Percentiles rank a stretch among this genome's conserved stretches.
Evolutionary conservation across 2,329 filamentous ascomycete species (phyloP).

Genomic region (Alternaria triticina): DNA sequence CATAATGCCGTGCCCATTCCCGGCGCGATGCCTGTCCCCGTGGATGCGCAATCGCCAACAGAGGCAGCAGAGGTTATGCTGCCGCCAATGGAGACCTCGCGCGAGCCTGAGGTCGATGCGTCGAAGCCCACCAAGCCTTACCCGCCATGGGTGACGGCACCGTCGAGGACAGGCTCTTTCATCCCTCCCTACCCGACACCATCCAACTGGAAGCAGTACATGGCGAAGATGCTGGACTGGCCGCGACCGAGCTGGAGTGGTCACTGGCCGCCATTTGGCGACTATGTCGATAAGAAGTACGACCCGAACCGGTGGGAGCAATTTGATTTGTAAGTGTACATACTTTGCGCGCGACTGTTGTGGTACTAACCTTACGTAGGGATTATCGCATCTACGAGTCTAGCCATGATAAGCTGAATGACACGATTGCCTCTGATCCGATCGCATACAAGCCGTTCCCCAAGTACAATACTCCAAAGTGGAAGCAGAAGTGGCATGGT

Average conservation of each 20-base stretch:
- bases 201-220: conserved; percentile 43
- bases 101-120: not conserved
- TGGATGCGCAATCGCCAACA: not conserved
- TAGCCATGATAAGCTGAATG: conserved; percentile 40
- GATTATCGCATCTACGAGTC: conserved; percentile 50
- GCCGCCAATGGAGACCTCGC: conserved; percentile 8
- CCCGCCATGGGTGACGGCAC: conserved; percentile 35
- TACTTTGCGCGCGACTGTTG: not conserved
- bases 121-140: conserved; percentile 13
- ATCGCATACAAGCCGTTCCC: conserved; percentile 74
- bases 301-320: conserved; percentile 58
- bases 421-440: conserved; percentile 46
- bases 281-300: conserved; percentile 52
- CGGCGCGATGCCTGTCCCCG: conserved; percentile 1
- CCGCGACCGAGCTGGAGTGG: conserved; percentile 44
- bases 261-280: conserved; percentile 55
- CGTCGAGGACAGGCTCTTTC: conserved; percentile 20
- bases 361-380: conserved; percentile 23
- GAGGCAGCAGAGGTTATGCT: not conserved
- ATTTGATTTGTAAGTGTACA: conserved; percentile 44
- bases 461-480: conserved; percentile 68
- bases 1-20: conserved; percentile 25
- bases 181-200: conserved; percentile 24
- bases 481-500: conserved; percentile 64
- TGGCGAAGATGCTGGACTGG: conserved; percentile 54